These are phyloP conservation scores for Populus hybrid DNA, from an alignment of 441 rosid species.

Conservation along the genomic window DNA sequence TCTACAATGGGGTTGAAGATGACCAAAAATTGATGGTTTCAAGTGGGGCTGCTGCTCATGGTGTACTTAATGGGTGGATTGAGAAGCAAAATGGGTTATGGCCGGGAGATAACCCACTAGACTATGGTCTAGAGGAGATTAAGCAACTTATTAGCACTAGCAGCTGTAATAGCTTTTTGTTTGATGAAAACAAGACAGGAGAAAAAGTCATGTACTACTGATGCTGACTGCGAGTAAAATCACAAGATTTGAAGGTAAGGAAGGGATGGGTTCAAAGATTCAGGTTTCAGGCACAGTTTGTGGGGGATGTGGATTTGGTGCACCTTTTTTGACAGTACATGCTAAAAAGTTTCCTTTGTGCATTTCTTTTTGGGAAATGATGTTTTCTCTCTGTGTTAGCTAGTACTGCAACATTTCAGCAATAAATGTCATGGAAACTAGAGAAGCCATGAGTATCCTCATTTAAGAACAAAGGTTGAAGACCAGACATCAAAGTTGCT, in stretches of 20 bases:
- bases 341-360: conserved; percentile 20
- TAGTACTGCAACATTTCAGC: conserved; percentile 13
- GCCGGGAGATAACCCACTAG: conserved; percentile 33
- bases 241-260: conserved; percentile 3
- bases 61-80: conserved; percentile 8
- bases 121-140: conserved; percentile 79
- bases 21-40: conserved; percentile 27
- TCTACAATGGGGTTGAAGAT: conserved; percentile 32
- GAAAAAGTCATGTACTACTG: conserved; percentile 49
- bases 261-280: conserved; percentile 15
- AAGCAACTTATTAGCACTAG: conserved; percentile 56
- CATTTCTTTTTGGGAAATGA: conserved; percentile 27
- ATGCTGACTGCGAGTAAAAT: conserved; percentile 35
- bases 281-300: conserved; percentile 7
- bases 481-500: conserved; percentile 2
- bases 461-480: conserved; percentile 20
- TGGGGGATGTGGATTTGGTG: conserved; percentile 1
- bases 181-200: conserved; percentile 62
- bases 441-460: conserved; percentile 9
- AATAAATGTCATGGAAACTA: conserved; percentile 22
- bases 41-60: conserved; percentile 5
- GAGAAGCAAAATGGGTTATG: conserved; percentile 32
- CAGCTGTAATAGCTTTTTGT: conserved; percentile 44
- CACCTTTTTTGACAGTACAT: conserved; percentile 15
- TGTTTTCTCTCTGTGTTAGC: background rate